Percentiles rank a stretch among this genome's conserved stretches.
Evolutionary conservation across 164 flowering plant genomes (phyloP).

Genomic region (Kingdonia uniflora): DNA sequence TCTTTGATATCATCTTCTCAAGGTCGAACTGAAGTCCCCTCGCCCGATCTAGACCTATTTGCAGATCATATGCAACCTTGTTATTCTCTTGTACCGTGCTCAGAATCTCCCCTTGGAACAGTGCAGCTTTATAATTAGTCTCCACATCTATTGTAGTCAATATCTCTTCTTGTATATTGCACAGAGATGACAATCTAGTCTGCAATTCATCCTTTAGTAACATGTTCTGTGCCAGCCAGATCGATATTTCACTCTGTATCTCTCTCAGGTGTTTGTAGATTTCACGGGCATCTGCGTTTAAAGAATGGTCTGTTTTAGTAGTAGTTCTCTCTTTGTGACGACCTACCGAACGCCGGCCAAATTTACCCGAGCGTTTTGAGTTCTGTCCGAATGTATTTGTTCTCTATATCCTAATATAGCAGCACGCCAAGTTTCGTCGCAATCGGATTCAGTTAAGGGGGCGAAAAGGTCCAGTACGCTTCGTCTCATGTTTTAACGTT

Average conservation of each 20-base stretch:
- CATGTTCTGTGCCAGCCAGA: conserved; percentile 55
- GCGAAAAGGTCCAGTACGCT: too few relatives aligned
- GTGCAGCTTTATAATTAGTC: conserved; percentile 45
- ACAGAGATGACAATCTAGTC: conserved; percentile 30
- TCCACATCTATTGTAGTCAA: conserved; percentile 21
- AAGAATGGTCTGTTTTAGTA: conserved; percentile 9
- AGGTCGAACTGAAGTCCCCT: conserved; percentile 31
- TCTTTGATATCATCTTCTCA: conserved; percentile 24
- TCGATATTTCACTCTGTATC: conserved; percentile 42
- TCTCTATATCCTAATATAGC: too few relatives aligned
- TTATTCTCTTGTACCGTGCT: conserved; percentile 73
- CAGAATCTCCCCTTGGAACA: conserved; percentile 63
- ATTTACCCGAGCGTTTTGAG: too few relatives aligned
- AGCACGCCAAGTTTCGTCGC: too few relatives aligned
- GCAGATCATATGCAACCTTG: conserved; percentile 47
- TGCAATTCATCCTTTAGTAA: conserved; percentile 48
- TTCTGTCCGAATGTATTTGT: too few relatives aligned
- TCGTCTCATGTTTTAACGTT: too few relatives aligned
- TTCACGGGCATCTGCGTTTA: conserved; percentile 32
- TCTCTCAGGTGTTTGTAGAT: conserved; percentile 55
- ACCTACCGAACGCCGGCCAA: too few relatives aligned
- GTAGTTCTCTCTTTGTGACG: too few relatives aligned
- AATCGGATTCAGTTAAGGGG: too few relatives aligned
- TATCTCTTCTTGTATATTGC: conserved; percentile 49
- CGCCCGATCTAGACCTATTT: conserved; percentile 40